Conservation (phyloP, 805 yeast species). For the Schwanniomyces occidentalis region DNA sequence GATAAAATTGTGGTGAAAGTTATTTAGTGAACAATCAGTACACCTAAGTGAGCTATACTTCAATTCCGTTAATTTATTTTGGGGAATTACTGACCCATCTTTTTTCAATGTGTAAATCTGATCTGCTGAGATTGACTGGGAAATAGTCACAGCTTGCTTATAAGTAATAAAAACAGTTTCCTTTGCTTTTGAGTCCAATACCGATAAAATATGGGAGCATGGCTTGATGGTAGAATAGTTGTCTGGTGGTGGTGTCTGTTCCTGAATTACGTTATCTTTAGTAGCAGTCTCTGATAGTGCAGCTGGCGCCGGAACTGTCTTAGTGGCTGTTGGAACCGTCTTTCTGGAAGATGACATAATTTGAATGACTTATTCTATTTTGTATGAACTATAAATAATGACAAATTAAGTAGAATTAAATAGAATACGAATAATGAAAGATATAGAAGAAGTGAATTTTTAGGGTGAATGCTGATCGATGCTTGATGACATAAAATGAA, state of each 20-base stretch:
- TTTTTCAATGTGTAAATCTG: conserved; percentile 30
- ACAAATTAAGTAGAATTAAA: no score
- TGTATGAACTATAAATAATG: no score
- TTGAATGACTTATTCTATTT: no score
- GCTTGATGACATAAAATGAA: no score
- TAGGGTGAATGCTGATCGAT: no score
- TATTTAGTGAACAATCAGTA: conserved; percentile 45
- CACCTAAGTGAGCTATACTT: conserved; percentile 51
- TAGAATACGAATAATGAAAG: no score
- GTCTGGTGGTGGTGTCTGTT: conserved; percentile 18
- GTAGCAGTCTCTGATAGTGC: background rate
- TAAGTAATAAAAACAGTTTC: conserved; percentile 52
- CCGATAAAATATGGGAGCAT: conserved; percentile 51
- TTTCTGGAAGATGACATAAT: conserved; percentile 5
- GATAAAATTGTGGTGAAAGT: conserved; percentile 50
- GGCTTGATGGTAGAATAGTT: conserved; percentile 37
- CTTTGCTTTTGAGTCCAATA: conserved; percentile 48
- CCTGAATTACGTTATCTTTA: conserved; percentile 1
- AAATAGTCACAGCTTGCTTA: conserved; percentile 50
- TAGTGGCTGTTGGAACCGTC: conserved; percentile 1
- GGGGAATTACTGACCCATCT: conserved; percentile 40
- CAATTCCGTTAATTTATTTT: conserved; percentile 36
- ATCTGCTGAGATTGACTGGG: conserved; percentile 32
- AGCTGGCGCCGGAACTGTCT: background rate
- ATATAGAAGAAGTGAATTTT: no score